A percentile compares a stretch with the other conserved stretches of the same genome.
phyloP scores from a whole-genome alignment of 257 asterid genomes.

The Gardenia jasminoides region DNA sequence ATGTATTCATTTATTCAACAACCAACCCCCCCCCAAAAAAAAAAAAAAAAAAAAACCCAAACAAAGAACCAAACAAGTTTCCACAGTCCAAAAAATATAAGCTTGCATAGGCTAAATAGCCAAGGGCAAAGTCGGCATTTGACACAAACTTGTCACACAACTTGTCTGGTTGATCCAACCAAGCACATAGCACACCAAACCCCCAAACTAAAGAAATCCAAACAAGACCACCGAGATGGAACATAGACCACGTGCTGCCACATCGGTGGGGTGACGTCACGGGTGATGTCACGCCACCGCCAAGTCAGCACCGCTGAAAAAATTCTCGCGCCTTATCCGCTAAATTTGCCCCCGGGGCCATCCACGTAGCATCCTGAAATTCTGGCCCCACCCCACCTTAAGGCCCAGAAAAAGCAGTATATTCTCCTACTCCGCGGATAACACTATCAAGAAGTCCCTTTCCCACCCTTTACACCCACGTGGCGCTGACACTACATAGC shows the following conservation, averaged over 20 bases:
- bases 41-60: no score
- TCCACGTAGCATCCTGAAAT: slow-evolving; percentile 22
- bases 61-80: not conserved
- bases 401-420: not conserved
- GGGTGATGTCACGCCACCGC: slow-evolving; percentile 10
- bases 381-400: not conserved
- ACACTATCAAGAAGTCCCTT: slow-evolving; percentile 3
- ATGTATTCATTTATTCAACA: not conserved
- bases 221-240: not conserved
- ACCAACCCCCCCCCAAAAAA: no score
- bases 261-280: slow-evolving; percentile 15
- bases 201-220: not conserved
- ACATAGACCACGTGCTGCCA: slow-evolving; percentile 22
- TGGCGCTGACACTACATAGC: not conserved
- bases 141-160: no score
- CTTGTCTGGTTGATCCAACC: not conserved
- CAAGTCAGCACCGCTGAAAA: slow-evolving; percentile 19
- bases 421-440: slow-evolving; percentile 13
- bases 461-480: slow-evolving; percentile 9
- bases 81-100: no score
- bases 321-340: slow-evolving; percentile 30
- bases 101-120: not conserved
- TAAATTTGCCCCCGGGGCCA: slow-evolving; percentile 13
- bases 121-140: not conserved
- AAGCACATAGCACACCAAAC: not conserved